Conservation (phyloP, 305 asterid genomes). For the Solanum chacoense region DNA sequence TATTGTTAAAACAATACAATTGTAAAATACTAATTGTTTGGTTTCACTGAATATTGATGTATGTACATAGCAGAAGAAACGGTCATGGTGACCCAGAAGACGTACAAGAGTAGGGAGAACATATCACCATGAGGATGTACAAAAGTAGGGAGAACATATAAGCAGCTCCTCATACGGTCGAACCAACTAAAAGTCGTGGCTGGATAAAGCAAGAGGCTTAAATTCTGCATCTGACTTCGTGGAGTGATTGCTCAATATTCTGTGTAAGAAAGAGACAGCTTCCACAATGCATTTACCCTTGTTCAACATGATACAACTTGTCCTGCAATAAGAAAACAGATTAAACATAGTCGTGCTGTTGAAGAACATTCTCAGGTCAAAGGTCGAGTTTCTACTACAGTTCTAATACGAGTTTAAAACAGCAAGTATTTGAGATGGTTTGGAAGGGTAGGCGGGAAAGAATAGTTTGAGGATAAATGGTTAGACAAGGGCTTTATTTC, state of each 20-base stretch:
- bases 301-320: constrained; percentile 65
- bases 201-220: constrained; percentile 28
- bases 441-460: background rate
- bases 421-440: background rate
- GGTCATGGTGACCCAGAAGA: background rate
- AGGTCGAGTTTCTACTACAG: background rate
- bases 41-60: background rate
- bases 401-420: background rate
- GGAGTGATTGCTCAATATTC: constrained; percentile 26
- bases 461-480: background rate
- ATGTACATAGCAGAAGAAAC: background rate
- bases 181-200: background rate
- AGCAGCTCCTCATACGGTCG: background rate
- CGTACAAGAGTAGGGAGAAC: background rate
- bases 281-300: constrained; percentile 53
- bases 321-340: constrained; percentile 27
- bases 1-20: background rate
- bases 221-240: constrained; percentile 26
- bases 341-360: background rate
- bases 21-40: background rate
- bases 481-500: background rate
- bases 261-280: constrained; percentile 42
- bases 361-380: background rate
- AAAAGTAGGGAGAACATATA: background rate
- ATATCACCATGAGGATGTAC: background rate